Conservation (phyloP, 148 eudicot species). For the Rhododendron henanense region DNA sequence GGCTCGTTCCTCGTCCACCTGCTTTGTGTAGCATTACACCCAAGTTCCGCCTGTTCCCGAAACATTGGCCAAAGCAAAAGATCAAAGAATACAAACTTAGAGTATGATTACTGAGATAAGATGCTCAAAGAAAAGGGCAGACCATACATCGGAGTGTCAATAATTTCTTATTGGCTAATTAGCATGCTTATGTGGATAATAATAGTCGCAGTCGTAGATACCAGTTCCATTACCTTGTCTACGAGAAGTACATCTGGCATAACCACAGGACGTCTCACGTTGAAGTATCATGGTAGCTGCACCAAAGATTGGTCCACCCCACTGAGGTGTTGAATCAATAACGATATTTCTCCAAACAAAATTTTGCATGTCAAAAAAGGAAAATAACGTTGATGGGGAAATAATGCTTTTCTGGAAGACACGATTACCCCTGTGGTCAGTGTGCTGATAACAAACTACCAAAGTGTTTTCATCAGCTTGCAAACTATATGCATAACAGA, state of each 20-base stretch:
- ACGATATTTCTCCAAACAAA: not conserved
- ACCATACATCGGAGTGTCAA: not conserved
- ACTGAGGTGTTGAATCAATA: not conserved
- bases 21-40: not conserved
- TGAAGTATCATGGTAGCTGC: not conserved
- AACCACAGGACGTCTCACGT: not conserved
- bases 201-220: not conserved
- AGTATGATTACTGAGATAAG: not conserved
- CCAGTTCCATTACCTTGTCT: not conserved
- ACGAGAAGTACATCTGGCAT: not conserved
- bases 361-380: not conserved
- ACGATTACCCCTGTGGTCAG: not conserved
- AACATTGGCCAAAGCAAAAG: conserved; percentile 1
- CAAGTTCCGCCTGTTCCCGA: not conserved
- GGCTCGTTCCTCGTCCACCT: not conserved
- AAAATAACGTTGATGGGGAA: not conserved
- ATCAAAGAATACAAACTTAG: not conserved
- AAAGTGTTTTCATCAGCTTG: not conserved
- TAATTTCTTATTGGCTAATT: not conserved
- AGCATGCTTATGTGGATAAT: not conserved
- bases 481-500: not conserved
- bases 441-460: not conserved
- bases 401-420: not conserved
- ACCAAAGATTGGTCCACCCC: not conserved
- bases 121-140: not conserved